Evolutionary conservation across 2,329 filamentous ascomycete species (phyloP).

Genomic region (Aspergillus carbonarius): DNA sequence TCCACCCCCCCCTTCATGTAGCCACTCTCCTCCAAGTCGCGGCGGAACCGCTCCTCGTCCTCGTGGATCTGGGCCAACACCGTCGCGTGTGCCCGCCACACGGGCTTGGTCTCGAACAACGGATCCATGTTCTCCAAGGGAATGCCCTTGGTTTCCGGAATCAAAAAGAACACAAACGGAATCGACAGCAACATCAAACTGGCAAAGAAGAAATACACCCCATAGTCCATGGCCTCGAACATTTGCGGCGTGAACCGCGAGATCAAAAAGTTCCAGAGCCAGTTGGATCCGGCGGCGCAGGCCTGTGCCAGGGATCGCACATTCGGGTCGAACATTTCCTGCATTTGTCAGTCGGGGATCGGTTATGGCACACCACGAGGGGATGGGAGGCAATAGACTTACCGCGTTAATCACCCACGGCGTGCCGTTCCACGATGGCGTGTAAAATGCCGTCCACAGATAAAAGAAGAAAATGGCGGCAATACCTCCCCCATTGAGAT

Average conservation of each 20-base stretch:
- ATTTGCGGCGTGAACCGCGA: constrained; percentile 44
- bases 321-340: constrained; percentile 71
- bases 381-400: no score
- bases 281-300: constrained; percentile 52
- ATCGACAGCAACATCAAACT: constrained; percentile 59
- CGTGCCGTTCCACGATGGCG: constrained; percentile 70
- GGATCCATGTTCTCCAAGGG: constrained; percentile 64
- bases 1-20: constrained; percentile 11
- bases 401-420: constrained; percentile 71
- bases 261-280: constrained; percentile 42
- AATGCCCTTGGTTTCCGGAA: constrained; percentile 66
- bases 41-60: constrained; percentile 37
- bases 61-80: constrained; percentile 34
- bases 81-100: constrained; percentile 36
- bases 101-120: constrained; percentile 50
- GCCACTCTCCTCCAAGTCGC: constrained; percentile 20
- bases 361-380: no score
- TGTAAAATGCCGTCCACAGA: constrained; percentile 73
- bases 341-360: constrained; percentile 12
- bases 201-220: constrained; percentile 68
- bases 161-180: constrained; percentile 59
- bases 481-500: constrained; percentile 35
- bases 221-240: constrained; percentile 51
- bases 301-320: constrained; percentile 70
- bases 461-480: constrained; percentile 66